Conservation (phyloP, 2,329 filamentous ascomycete species). For the Talaromyces verruculosus region DNA sequence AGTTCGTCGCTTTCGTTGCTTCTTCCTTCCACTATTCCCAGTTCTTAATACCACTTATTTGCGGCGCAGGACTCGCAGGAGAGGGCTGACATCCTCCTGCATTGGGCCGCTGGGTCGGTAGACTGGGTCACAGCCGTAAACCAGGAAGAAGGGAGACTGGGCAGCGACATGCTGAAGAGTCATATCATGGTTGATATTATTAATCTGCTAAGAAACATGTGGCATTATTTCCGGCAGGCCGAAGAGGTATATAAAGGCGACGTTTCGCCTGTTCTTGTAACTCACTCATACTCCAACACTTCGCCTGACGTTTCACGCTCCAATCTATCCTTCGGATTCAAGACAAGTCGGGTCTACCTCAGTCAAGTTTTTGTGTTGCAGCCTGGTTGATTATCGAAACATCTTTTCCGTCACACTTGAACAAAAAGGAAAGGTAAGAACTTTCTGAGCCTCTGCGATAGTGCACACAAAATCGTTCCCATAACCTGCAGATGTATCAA, state of each 20-base stretch:
- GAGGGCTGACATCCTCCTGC: slow-evolving; percentile 4
- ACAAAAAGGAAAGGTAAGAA: neutral
- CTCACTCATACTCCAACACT: neutral
- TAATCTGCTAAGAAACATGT: slow-evolving; percentile 6
- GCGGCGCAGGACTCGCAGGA: neutral
- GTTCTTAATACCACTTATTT: slow-evolving; percentile 7
- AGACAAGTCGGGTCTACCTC: neutral
- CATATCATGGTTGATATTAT: slow-evolving; percentile 11
- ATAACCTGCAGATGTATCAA: neutral
- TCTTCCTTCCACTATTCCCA: neutral
- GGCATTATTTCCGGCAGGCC: neutral
- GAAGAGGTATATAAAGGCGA: neutral
- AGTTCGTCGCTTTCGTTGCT: neutral
- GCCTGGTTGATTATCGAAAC: neutral
- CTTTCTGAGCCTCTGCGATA: neutral
- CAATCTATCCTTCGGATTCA: neutral
- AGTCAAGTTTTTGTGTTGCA: neutral
- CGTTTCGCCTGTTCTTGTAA: neutral
- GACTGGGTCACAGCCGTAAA: neutral
- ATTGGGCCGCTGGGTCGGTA: neutral
- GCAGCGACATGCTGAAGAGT: neutral
- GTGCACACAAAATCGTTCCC: neutral
- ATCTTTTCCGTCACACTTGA: neutral
- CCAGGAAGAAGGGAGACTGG: neutral
- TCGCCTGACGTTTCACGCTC: neutral